Conservation (phyloP, 164 flowering plant species). For the Umbellularia californica region DNA sequence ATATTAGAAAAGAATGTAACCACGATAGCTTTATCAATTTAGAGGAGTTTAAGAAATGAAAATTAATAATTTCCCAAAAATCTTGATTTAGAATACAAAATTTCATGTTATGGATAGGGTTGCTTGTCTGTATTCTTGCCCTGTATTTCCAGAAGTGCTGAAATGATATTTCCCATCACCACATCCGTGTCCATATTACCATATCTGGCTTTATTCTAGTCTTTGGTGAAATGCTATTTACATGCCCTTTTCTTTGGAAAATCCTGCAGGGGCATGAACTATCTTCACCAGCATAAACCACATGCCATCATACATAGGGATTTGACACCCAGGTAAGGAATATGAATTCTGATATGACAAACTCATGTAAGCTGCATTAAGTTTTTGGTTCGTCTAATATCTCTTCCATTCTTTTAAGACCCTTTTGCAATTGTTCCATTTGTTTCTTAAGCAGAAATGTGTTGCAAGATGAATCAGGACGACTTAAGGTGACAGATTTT, state of each 20-base stretch:
- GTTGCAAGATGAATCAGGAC: constrained; percentile 52
- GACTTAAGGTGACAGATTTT: constrained; percentile 57
- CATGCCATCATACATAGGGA: constrained; percentile 59
- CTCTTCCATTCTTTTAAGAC: neutral
- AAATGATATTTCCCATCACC: too few relatives aligned
- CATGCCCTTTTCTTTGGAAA: neutral
- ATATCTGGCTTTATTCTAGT: too few relatives aligned
- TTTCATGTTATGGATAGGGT: too few relatives aligned
- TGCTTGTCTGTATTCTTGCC: too few relatives aligned
- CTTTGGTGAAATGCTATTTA: neutral
- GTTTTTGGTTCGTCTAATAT: neutral
- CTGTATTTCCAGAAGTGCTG: too few relatives aligned
- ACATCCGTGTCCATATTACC: too few relatives aligned
- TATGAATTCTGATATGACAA: neutral
- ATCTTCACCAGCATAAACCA: constrained; percentile 65
- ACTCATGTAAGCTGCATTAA: neutral
- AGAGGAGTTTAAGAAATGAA: too few relatives aligned
- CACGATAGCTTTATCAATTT: too few relatives aligned
- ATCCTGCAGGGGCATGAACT: constrained; percentile 61
- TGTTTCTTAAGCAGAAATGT: constrained; percentile 36
- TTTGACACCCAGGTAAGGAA: constrained; percentile 54
- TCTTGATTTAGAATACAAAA: too few relatives aligned
- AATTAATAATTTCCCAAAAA: too few relatives aligned
- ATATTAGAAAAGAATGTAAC: too few relatives aligned
- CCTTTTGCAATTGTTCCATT: neutral